Percentiles rank a stretch among this genome's conserved stretches.
These are phyloP conservation scores for Cynanchum wilfordii DNA, from an alignment of 257 asterid species.

Conservation along the genomic window DNA sequence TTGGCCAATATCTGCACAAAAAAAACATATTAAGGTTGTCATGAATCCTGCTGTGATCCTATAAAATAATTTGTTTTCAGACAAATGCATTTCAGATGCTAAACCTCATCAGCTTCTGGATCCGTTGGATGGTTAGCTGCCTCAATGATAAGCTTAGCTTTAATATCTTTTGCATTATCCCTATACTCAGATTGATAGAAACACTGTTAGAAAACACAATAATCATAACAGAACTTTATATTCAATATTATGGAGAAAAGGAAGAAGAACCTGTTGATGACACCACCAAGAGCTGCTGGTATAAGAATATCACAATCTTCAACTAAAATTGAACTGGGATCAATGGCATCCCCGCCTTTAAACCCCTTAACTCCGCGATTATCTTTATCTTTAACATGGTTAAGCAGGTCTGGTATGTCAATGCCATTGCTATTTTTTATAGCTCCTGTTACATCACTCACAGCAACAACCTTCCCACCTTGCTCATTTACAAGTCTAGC, in stretches of 20 bases:
- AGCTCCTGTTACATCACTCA: constrained; percentile 59
- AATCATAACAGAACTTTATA: background rate
- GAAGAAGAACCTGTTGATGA: constrained; percentile 51
- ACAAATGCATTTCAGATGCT: background rate
- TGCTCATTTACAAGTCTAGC: constrained; percentile 47
- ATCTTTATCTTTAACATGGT: constrained; percentile 44
- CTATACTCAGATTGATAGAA: constrained; percentile 24
- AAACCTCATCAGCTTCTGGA: constrained; percentile 89
- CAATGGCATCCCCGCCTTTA: constrained; percentile 48
- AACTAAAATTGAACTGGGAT: constrained; percentile 45
- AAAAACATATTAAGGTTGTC: background rate
- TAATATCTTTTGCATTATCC: constrained; percentile 72
- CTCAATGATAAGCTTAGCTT: constrained; percentile 74
- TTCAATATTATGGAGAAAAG: background rate
- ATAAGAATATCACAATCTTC: constrained; percentile 84
- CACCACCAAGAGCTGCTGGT: constrained; percentile 96
- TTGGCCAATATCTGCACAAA: constrained; percentile 52
- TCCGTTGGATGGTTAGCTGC: constrained; percentile 92
- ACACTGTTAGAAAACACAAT: background rate
- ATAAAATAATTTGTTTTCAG: background rate
- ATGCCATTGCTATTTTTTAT: constrained; percentile 56
- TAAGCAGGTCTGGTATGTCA: constrained; percentile 46
- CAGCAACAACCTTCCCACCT: constrained; percentile 59
- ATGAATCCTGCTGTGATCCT: background rate
- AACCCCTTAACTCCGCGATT: constrained; percentile 68